These are phyloP conservation scores for Picocystis salinarum DNA, from an alignment of 139 green algal genomes.

Conservation along the genomic window DNA sequence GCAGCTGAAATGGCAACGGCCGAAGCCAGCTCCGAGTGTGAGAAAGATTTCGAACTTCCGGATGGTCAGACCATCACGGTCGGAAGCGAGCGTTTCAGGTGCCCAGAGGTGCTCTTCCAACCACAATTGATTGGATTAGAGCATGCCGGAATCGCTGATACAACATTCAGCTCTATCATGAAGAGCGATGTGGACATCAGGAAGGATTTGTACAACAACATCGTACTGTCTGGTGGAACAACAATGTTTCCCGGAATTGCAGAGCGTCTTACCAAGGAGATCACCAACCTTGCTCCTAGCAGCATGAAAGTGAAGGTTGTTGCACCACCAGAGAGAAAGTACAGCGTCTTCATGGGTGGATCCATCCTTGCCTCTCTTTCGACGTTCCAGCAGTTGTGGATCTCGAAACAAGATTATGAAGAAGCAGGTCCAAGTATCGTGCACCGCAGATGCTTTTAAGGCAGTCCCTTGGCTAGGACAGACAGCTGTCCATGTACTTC, in stretches of 20 bases:
- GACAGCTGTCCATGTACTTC: slow-evolving; percentile 11
- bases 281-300: slow-evolving; percentile 44
- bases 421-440: slow-evolving; percentile 88
- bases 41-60: slow-evolving; percentile 59
- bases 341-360: slow-evolving; percentile 91
- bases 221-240: slow-evolving; percentile 75
- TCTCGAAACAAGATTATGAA: slow-evolving; percentile 87
- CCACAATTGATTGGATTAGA: slow-evolving; percentile 78
- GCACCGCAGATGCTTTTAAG: slow-evolving; percentile 94
- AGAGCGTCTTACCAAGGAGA: slow-evolving; percentile 94
- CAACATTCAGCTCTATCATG: slow-evolving; percentile 97
- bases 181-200: slow-evolving; percentile 96
- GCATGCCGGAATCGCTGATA: slow-evolving; percentile 78
- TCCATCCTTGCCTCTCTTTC: slow-evolving; percentile 95
- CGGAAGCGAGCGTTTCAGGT: slow-evolving; percentile 87
- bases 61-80: slow-evolving; percentile 79
- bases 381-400: slow-evolving; percentile 94
- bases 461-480: not conserved
- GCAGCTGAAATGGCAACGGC: slow-evolving; percentile 76
- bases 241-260: slow-evolving; percentile 97
- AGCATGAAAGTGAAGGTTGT: slow-evolving; percentile 34
- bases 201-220: slow-evolving; percentile 91
- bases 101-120: slow-evolving; percentile 92
- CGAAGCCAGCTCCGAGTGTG: slow-evolving; percentile 48
- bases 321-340: slow-evolving; percentile 71